phyloP scores from a whole-genome alignment of 345 rosid species.

The Populus euphratica region DNA sequence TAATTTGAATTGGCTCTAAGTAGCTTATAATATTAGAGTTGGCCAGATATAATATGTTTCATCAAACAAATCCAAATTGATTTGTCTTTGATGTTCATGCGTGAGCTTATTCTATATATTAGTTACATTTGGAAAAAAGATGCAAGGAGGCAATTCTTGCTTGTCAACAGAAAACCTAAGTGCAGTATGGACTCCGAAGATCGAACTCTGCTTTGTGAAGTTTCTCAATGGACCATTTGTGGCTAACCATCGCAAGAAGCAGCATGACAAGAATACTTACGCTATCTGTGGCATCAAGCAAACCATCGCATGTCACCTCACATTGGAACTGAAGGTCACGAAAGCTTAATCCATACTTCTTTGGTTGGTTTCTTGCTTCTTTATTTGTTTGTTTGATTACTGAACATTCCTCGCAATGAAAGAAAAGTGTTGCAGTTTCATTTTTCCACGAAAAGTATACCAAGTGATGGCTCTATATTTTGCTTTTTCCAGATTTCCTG shows the following conservation, averaged over 20 bases:
- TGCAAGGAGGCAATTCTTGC: neutral
- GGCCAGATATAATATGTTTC: no score
- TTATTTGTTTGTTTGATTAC: neutral
- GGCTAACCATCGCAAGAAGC: neutral
- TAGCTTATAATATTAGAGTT: no score
- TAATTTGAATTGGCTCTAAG: no score
- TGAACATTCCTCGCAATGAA: neutral
- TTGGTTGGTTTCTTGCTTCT: neutral
- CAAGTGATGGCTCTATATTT: neutral
- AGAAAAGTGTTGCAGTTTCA: neutral
- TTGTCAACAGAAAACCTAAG: neutral
- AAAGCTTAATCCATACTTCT: neutral
- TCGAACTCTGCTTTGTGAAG: neutral
- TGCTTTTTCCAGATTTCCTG: neutral
- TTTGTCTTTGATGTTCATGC: no score
- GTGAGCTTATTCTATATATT: neutral
- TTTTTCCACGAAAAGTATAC: neutral
- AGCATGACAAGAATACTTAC: neutral
- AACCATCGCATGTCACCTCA: neutral
- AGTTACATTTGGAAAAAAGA: neutral
- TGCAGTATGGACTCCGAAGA: neutral
- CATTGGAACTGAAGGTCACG: neutral
- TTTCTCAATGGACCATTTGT: neutral
- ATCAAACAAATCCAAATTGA: no score
- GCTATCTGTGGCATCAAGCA: neutral